Conservation (phyloP, 1,284 basidiomycete genomes). For the Leccinum proliferum region DNA sequence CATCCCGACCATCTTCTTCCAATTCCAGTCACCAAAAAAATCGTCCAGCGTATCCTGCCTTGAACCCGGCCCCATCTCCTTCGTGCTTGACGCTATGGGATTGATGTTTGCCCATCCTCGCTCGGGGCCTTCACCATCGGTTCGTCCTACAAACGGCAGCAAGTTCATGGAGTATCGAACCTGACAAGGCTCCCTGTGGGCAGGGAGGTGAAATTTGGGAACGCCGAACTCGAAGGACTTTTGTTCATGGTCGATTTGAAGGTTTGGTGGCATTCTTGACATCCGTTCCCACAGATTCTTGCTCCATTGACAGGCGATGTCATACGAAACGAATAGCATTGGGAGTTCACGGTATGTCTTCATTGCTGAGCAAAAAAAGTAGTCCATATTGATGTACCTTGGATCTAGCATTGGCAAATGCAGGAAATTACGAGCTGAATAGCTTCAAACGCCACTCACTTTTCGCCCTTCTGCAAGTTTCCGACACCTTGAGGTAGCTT, state of each 20-base stretch:
- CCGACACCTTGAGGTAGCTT: not conserved
- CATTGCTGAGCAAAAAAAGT: not conserved
- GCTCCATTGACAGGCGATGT: not conserved
- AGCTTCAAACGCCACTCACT: not conserved
- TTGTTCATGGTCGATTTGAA: not conserved
- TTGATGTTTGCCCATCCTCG: not conserved
- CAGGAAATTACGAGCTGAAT: not conserved
- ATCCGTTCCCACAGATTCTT: not conserved
- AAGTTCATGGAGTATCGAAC: not conserved
- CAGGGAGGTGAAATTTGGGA: not conserved
- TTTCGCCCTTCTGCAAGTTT: not conserved
- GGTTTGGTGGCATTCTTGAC: not conserved
- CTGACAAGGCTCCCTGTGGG: not conserved
- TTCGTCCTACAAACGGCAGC: not conserved
- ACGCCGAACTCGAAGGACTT: not conserved
- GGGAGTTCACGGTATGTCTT: not conserved
- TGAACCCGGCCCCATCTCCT: not conserved
- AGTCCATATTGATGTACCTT: not conserved
- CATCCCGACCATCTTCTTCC: not conserved
- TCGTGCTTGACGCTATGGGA: not conserved
- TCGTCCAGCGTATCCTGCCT: not conserved
- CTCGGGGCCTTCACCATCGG: not conserved
- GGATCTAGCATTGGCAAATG: not conserved
- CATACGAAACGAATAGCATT: not conserved
- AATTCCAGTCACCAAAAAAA: not conserved